Conservation (phyloP, 148 eudicot genomes). For the Gaultheria prostrata region DNA sequence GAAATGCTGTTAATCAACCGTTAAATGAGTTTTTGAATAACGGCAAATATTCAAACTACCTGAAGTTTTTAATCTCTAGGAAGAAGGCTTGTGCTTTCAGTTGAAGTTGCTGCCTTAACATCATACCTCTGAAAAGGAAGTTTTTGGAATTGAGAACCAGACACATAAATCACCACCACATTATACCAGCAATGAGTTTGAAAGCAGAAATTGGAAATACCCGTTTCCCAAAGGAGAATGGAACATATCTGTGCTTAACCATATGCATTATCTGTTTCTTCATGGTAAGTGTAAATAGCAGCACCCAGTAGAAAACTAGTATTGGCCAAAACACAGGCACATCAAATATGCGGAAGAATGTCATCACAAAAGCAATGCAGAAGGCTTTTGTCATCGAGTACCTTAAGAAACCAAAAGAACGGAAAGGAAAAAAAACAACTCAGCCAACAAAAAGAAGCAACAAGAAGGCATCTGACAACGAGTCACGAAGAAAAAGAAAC, state of each 20-base stretch:
- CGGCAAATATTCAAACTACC: slow-evolving; percentile 16
- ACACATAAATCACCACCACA: background rate
- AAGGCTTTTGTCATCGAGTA: slow-evolving; percentile 57
- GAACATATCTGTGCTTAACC: slow-evolving; percentile 61
- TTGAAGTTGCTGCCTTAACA: slow-evolving; percentile 29
- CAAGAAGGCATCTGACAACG: background rate
- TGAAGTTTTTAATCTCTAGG: slow-evolving; percentile 35
- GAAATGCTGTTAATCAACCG: background rate
- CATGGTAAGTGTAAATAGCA: slow-evolving; percentile 60
- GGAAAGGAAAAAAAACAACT: background rate
- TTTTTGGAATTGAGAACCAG: background rate
- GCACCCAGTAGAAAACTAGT: slow-evolving; percentile 59
- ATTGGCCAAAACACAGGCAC: slow-evolving; percentile 70
- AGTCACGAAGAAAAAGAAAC: background rate
- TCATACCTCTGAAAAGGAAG: slow-evolving; percentile 37
- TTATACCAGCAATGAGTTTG: background rate
- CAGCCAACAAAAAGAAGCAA: background rate
- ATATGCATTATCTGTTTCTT: slow-evolving; percentile 62
- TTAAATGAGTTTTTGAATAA: background rate
- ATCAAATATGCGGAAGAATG: slow-evolving; percentile 53
- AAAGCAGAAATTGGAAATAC: slow-evolving; percentile 20
- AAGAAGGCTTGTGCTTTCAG: slow-evolving; percentile 33
- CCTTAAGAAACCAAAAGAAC: slow-evolving; percentile 30
- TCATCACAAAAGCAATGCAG: slow-evolving; percentile 53
- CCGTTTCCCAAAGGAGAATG: slow-evolving; percentile 61